phyloP scores from a whole-genome alignment of 2,329 filamentous ascomycete genomes.

The Raffaelea deltoideospora region DNA sequence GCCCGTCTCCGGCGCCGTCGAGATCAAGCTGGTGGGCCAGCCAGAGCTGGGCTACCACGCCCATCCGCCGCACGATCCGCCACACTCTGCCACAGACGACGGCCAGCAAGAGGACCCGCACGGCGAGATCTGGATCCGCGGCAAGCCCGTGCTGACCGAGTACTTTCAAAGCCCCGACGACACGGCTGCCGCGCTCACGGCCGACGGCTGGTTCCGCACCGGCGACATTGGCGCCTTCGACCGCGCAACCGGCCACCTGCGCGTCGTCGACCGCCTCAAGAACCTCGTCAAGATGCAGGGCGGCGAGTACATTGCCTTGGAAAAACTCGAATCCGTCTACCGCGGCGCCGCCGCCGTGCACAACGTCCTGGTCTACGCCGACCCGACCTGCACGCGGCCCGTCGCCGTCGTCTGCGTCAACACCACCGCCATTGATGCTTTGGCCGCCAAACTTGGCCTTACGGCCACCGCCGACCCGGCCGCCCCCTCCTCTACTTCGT shows the following conservation, averaged over 20 bases:
- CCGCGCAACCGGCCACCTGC: constrained; percentile 54
- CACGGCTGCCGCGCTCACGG: constrained; percentile 60
- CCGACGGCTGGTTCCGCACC: constrained; percentile 93
- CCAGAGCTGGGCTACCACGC: constrained; percentile 75
- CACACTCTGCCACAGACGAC: too few species aligned
- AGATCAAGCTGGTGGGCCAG: constrained; percentile 85
- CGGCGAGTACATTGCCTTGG: constrained; percentile 91
- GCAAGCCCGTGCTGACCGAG: constrained; percentile 54
- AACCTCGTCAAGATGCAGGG: constrained; percentile 93
- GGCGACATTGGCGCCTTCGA: constrained; percentile 92
- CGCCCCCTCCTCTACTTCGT: too few species aligned
- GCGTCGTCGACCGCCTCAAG: constrained; percentile 92
- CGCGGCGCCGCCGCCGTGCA: constrained; percentile 62
- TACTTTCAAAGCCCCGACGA: constrained; percentile 83
- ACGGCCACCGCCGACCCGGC: constrained; percentile 15
- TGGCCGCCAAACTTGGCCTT: constrained; percentile 47
- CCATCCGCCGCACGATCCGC: too few species aligned
- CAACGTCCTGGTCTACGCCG: constrained; percentile 80
- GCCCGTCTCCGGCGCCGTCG: constrained; percentile 59
- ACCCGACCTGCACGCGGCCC: constrained; percentile 58
- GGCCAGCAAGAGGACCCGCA: constrained; percentile 60
- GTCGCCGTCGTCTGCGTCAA: constrained; percentile 65
- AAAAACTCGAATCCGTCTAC: constrained; percentile 90
- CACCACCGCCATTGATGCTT: constrained; percentile 44
- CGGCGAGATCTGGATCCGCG: constrained; percentile 85